phyloP scores from a whole-genome alignment of 768 basidiomycete species.

The Termitomyces eurrhizus region DNA sequence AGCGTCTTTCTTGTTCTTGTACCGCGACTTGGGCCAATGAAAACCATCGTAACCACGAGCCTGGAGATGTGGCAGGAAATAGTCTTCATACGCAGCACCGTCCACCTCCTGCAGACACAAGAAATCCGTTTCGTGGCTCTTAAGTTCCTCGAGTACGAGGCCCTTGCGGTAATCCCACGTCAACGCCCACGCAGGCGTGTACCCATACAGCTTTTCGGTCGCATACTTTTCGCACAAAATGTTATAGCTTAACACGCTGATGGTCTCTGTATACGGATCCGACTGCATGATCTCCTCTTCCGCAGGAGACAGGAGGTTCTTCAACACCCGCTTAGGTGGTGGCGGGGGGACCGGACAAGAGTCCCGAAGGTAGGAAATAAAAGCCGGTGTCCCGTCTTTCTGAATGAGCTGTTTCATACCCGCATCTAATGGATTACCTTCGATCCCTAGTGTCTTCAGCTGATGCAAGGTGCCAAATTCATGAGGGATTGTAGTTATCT shows the following conservation, averaged over 20 bases:
- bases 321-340: slow-evolving; percentile 83
- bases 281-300: slow-evolving; percentile 55
- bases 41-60: slow-evolving; percentile 85
- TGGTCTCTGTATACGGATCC: slow-evolving; percentile 71
- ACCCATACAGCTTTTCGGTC: slow-evolving; percentile 86
- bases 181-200: slow-evolving; percentile 95
- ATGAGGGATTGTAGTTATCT: slow-evolving; percentile 75
- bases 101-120: slow-evolving; percentile 96
- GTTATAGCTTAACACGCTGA: slow-evolving; percentile 87
- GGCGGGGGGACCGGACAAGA: slow-evolving; percentile 77
- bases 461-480: slow-evolving; percentile 91
- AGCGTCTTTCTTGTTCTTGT: slow-evolving; percentile 86
- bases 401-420: slow-evolving; percentile 77
- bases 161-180: slow-evolving; percentile 94
- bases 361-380: slow-evolving; percentile 91
- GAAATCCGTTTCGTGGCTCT: slow-evolving; percentile 80
- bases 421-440: slow-evolving; percentile 92
- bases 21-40: slow-evolving; percentile 88
- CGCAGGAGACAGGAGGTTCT: slow-evolving; percentile 49
- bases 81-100: slow-evolving; percentile 88
- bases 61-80: slow-evolving; percentile 70
- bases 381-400: slow-evolving; percentile 89
- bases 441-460: slow-evolving; percentile 89
- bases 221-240: slow-evolving; percentile 92
- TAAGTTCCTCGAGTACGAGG: slow-evolving; percentile 79